These are phyloP conservation scores for Sphaerobolus stellatus DNA, from an alignment of 1,284 basidiomycete genomes.

Conservation along the genomic window DNA sequence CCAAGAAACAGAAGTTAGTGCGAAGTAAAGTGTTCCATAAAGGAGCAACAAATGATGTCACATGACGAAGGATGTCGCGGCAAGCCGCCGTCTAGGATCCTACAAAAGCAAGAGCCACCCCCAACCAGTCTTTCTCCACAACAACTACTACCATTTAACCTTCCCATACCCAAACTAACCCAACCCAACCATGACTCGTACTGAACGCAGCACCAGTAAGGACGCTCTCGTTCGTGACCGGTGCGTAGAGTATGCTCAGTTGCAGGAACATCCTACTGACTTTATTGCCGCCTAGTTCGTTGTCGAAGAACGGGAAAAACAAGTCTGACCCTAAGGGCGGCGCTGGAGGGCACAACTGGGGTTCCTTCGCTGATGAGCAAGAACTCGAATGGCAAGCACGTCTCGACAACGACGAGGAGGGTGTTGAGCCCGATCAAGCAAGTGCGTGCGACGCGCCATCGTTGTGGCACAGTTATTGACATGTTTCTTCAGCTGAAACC, in stretches of 20 bases:
- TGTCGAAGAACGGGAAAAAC: conserved; percentile 74
- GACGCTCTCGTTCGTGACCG: conserved; percentile 73
- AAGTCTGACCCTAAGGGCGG: conserved; percentile 76
- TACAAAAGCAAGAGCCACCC: no score
- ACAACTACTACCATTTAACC: no score
- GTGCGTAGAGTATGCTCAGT: conserved; percentile 15
- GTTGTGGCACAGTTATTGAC: not conserved
- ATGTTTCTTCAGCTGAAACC: not conserved
- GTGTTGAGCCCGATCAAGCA: conserved; percentile 39
- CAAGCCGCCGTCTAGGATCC: no score
- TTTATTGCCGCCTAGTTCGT: conserved; percentile 45
- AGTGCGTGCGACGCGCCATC: conserved; percentile 15
- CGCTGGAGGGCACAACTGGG: conserved; percentile 83
- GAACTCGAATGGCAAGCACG: conserved; percentile 54
- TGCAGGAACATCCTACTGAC: not conserved
- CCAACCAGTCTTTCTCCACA: no score
- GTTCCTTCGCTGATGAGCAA: conserved; percentile 62
- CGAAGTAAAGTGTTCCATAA: no score
- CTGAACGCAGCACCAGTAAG: conserved; percentile 69
- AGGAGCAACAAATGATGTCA: no score
- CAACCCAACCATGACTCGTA: conserved; percentile 72
- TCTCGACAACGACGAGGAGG: conserved; percentile 43
- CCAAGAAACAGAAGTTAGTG: no score
- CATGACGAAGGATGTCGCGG: no score
- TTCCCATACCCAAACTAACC: no score